A percentile compares a stretch with the other conserved stretches of the same genome.
Conservation (phyloP, 2,329 filamentous ascomycete genomes). For the Verticillium longisporum region DNA sequence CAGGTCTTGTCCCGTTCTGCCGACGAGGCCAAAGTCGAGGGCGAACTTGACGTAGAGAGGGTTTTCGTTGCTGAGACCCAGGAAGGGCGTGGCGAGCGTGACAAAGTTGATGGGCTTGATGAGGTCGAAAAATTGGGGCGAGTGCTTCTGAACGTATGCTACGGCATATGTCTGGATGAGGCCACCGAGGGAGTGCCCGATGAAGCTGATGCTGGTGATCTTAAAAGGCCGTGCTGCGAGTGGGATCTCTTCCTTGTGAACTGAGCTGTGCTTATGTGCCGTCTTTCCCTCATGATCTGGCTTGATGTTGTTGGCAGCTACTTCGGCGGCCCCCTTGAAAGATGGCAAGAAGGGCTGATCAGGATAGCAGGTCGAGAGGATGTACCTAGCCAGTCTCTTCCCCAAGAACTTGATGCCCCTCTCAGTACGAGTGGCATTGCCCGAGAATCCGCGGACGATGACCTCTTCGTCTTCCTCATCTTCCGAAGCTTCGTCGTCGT, state of each 20-base stretch:
- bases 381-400: conserved; percentile 86
- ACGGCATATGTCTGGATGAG: conserved; percentile 90
- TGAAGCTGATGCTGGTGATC: conserved; percentile 91
- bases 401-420: conserved; percentile 95
- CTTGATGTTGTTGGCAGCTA: conserved; percentile 19
- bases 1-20: conserved; percentile 91
- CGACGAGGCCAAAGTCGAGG: conserved; percentile 90
- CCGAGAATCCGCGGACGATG: conserved; percentile 82
- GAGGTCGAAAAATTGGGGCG: conserved; percentile 78
- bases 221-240: conserved; percentile 58
- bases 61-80: conserved; percentile 95
- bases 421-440: conserved; percentile 87
- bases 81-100: conserved; percentile 75
- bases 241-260: conserved; percentile 35
- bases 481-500: conserved; percentile 21
- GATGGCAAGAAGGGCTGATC: conserved; percentile 81
- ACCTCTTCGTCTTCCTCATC: conserved; percentile 73
- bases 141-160: conserved; percentile 95
- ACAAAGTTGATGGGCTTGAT: conserved; percentile 91
- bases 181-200: conserved; percentile 86
- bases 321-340: conserved; percentile 40
- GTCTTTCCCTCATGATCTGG: conserved; percentile 28
- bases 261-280: conserved; percentile 54
- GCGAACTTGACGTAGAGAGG: conserved; percentile 96
- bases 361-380: conserved; percentile 85